Conservation (phyloP, 768 basidiomycete species). For the Mycena vulgaris region DNA sequence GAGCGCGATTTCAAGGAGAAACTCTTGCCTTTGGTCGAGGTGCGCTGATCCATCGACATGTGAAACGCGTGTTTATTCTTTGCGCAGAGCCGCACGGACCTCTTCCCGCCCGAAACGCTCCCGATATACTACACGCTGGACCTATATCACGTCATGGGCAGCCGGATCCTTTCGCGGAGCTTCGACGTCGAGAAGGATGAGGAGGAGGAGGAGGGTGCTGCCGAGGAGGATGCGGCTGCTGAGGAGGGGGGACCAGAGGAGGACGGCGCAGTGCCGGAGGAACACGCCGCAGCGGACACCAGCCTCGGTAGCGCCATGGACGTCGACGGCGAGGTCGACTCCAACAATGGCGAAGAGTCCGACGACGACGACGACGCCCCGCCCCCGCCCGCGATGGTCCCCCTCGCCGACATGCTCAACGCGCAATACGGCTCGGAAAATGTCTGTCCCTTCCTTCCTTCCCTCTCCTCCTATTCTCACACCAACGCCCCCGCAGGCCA, state of each 20-base stretch:
- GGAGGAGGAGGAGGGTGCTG: conserved; percentile 37
- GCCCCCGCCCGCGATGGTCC: conserved; percentile 80
- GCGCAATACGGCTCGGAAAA: conserved; percentile 90
- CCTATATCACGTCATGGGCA: conserved; percentile 91
- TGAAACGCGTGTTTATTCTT: conserved; percentile 6
- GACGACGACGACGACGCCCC: conserved; percentile 57
- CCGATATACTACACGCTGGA: conserved; percentile 73
- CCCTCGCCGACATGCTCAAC: conserved; percentile 97
- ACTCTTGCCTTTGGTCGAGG: conserved; percentile 80
- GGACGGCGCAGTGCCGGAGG: no score
- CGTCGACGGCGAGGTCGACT: conserved; percentile 52
- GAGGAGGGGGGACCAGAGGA: conserved; percentile 49
- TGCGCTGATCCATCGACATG: no score
- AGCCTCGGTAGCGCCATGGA: conserved; percentile 60
- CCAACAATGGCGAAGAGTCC: conserved; percentile 41
- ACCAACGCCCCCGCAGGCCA: conserved; percentile 70
- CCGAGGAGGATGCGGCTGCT: conserved; percentile 34
- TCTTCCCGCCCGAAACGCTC: conserved; percentile 74
- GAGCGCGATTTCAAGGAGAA: conserved; percentile 79
- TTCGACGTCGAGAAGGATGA: conserved; percentile 84
- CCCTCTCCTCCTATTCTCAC: not conserved
- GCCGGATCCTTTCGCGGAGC: conserved; percentile 92
- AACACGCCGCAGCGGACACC: conserved; percentile 46
- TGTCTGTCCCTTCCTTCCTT: conserved; percentile 59
- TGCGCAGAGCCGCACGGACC: conserved; percentile 72